Percentiles rank a stretch among this genome's conserved stretches.
Conservation (phyloP, 2,329 filamentous ascomycete genomes). For the Aotearoamyces nothofagi region DNA sequence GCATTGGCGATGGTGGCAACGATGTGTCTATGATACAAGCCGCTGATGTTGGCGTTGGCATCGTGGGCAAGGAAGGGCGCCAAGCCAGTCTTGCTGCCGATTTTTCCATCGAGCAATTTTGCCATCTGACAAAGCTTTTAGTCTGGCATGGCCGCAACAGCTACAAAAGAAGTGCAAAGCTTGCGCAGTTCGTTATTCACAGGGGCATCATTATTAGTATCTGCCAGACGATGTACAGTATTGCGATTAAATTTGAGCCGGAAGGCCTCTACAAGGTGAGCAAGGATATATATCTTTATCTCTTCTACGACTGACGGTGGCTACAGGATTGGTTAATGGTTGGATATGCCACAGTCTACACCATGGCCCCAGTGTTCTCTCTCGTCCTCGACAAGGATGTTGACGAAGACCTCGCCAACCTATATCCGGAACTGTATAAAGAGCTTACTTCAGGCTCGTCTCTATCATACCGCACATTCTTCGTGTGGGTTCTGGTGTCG, state of each 20-base stretch:
- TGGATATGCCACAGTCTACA: conserved; percentile 92
- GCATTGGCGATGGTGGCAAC: conserved; percentile 95
- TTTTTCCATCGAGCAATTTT: conserved; percentile 93
- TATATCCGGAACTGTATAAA: conserved; percentile 96
- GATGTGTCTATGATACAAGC: conserved; percentile 99
- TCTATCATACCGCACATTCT: conserved; percentile 86
- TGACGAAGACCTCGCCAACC: conserved; percentile 79
- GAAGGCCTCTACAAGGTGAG: conserved; percentile 73
- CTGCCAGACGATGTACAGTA: conserved; percentile 95
- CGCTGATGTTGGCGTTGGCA: conserved; percentile 92
- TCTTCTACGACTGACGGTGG: not conserved
- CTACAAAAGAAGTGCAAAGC: conserved; percentile 90
- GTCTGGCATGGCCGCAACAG: conserved; percentile 97
- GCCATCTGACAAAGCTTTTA: conserved; percentile 87
- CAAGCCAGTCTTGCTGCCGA: conserved; percentile 92
- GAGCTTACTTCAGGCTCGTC: conserved; percentile 83
- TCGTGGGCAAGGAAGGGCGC: conserved; percentile 92
- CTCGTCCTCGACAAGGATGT: conserved; percentile 92
- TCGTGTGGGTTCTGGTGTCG: conserved; percentile 88
- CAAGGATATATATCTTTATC: not conserved
- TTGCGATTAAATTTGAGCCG: conserved; percentile 82
- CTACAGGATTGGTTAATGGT: conserved; percentile 80
- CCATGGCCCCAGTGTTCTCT: conserved; percentile 81
- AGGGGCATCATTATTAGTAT: conserved; percentile 89
- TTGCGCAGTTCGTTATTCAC: conserved; percentile 97